Base-by-base conservation (phyloP, 2,329 filamentous ascomycete species). In the Sporothrix globosa region DNA sequence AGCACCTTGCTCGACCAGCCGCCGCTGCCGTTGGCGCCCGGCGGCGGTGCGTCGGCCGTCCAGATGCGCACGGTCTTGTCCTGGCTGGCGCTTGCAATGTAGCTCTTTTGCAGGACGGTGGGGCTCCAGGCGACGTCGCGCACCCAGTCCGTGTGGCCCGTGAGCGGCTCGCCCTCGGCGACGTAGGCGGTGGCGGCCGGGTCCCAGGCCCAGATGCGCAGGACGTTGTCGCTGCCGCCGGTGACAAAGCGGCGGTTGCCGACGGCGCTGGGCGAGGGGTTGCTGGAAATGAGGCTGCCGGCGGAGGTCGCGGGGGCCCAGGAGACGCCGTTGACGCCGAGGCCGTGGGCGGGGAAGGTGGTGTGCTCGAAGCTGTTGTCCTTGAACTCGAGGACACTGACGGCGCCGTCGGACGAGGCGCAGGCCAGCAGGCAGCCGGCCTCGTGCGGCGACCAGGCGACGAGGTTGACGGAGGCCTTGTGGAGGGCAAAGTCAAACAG, bases 51-150 rank as follows among this genome's bases (percentile, higher is more conserved):
- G 76, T 93, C 91, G 39, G 87, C 90, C 11, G 95, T 98, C 96
- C 96, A 99, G 82, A 99, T 97, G 75, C 93, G 90, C 73, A 98
- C 95, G 10, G 93, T 97, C 86, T 97, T 96, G 81, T 99, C 96
- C 83, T 98, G 94, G 69, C 91, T 94, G 13, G 95, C 96, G 65
- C 91, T 95, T 41, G 96, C 96, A 78, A 99, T 97, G 83, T 99
- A 99, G 71, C 91, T 93, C 86, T 97, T 97, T 77, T 94, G 92
- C 71, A 99, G 86, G 70, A 98, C 92, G 30, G 93, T 97, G 13
- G 96, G 96, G 66, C 92, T 95, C 96, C 96, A 99, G 17, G 95
- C 92, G 14, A 99, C 96, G 80, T 99, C 96, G 74, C 96, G 90
- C 69, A 99, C 96, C 96, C 96, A 99, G 83, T 98, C 96, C 6